Evolutionary conservation across 495 filamentous ascomycete species (phyloP), one percentile per base, ranked within the genome.

Genomic region (Tuber brumale): DNA sequence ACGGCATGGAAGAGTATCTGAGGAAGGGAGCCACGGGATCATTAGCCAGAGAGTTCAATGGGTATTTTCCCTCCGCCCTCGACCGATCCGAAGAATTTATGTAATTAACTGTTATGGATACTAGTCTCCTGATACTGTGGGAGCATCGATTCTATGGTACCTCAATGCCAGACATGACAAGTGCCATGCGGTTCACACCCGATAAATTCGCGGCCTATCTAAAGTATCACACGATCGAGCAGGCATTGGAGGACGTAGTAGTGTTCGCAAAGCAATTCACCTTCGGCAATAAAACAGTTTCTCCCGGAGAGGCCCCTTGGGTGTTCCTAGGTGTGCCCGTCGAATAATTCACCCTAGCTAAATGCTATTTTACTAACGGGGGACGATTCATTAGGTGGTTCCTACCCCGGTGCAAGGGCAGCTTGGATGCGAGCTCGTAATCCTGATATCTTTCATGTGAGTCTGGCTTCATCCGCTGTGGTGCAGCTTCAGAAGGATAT

Each of bases 141-240:
- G 80, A 82, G 23, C 80, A 82, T 41, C 80, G 80, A n/a, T 82
- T 74, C 43, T 82, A 82, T 21, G 80, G 80, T 16, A 39, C 71
- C 7, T 82, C 80, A 37, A 79, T 80, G 77, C 78, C 78, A 3
- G 51, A 72, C 39, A 76, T 80, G 18, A 70, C 77, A 18, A 46
- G 70, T 2, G 66, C 75, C 61, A 76, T 80, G 77, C 69, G 69
- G 19, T 80, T 80, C 39, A 31, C 72, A 10, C 46, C 80, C 35
- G 70, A 70, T 9, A 72, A 76, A 14, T 31, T 82, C 2, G 76
- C 12, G 7, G 1, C 12, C 16, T 82, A 79, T 21, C 70, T 82
- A 2, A 35, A 44, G 39, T 74, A 75, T 48, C 80, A 74, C 31
- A 81, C 76, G 0, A 57, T 82, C 42, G 80, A 82, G 21, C 76